Base-by-base conservation (phyloP, 257 asterid genomes). In the Cruciata laevipes region DNA sequence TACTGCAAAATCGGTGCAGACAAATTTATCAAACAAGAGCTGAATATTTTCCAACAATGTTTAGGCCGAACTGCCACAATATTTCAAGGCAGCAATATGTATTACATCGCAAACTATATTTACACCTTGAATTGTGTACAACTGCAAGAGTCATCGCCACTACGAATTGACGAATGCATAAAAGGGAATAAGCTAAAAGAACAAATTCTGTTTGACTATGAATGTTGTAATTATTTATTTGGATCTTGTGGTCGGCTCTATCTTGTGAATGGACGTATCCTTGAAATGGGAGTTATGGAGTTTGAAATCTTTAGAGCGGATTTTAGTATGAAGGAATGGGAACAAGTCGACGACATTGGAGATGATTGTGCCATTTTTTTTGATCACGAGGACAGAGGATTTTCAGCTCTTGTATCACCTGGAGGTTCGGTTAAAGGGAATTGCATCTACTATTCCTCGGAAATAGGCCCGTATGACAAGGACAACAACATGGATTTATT, bases 71-170 rank as follows among this genome's bases (percentile, higher is more conserved):
- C 44, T 2, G 61, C 16, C 30, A 12, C 16, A 20, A 23, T 56
- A 23, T 56, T 56, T 32, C 61, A 56, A 56, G 61, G 61, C 61
- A 56, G n/a, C n/a, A n/a, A 56, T 9, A 23, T 56, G 17, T 56
- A 56, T 56, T 56, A 4, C 61, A 23, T 56, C 1, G 25, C 12
- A 1, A 1, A 6, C 1, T 27, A 24, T 56, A 7, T 0, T 0
- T 8, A 20, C 2, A 21, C 31, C 4, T 27, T 56, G 17, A 7
- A 6, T 56, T 56, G 32, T 56, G 23, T 32, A 12, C 32, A 56
- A 56, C 31, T 24, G 0, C 32, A 56, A 56, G 59, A 16, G 7
- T 18, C 59, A 52, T 52, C 59, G 1, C 59, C 2, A 10, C 59
- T 52, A 52, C 23, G 5, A 3, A 18, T 18, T 17, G 59, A 38